Evolutionary conservation across 805 yeast genomes (phyloP).

Genomic region (Limtongia smithiae): DNA sequence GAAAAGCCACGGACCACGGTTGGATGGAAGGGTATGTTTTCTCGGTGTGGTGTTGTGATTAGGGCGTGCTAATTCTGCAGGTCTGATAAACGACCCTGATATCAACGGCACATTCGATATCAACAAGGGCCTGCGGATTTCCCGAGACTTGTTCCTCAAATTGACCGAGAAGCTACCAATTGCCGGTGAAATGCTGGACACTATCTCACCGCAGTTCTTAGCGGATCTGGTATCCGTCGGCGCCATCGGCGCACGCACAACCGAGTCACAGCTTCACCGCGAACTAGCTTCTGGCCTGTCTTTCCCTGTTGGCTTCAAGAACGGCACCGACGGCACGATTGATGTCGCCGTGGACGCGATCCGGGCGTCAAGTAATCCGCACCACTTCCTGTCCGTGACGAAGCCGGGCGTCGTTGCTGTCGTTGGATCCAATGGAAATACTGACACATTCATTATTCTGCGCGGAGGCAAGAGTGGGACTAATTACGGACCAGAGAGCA

Average conservation of each 20-base stretch:
- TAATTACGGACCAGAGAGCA: slow-evolving; percentile 75
- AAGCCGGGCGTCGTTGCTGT: slow-evolving; percentile 96
- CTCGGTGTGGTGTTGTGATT: background rate
- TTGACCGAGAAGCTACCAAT: slow-evolving; percentile 83
- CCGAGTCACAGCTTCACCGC: slow-evolving; percentile 96
- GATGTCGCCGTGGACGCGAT: slow-evolving; percentile 95
- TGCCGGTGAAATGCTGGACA: slow-evolving; percentile 97
- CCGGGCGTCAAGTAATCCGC: slow-evolving; percentile 87
- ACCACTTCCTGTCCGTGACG: slow-evolving; percentile 91
- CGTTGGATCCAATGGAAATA: slow-evolving; percentile 91
- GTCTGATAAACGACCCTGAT: slow-evolving; percentile 90
- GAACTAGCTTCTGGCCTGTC: slow-evolving; percentile 95
- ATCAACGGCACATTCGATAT: slow-evolving; percentile 88
- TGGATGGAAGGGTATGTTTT: slow-evolving; percentile 86
- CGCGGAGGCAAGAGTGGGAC: slow-evolving; percentile 96
- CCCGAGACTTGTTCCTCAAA: slow-evolving; percentile 81
- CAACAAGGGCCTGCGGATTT: slow-evolving; percentile 86
- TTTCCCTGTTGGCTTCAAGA: slow-evolving; percentile 97
- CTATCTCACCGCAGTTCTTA: slow-evolving; percentile 93
- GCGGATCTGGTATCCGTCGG: slow-evolving; percentile 92
- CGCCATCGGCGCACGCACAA: slow-evolving; percentile 98
- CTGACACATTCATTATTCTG: slow-evolving; percentile 82
- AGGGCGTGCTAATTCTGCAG: background rate
- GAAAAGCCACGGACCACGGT: slow-evolving; percentile 98
- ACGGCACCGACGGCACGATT: slow-evolving; percentile 94